Percentiles rank a stretch among this genome's conserved stretches.
phyloP scores from a whole-genome alignment of 202 grass and related monocot species.

The Alloteropsis angusta region DNA sequence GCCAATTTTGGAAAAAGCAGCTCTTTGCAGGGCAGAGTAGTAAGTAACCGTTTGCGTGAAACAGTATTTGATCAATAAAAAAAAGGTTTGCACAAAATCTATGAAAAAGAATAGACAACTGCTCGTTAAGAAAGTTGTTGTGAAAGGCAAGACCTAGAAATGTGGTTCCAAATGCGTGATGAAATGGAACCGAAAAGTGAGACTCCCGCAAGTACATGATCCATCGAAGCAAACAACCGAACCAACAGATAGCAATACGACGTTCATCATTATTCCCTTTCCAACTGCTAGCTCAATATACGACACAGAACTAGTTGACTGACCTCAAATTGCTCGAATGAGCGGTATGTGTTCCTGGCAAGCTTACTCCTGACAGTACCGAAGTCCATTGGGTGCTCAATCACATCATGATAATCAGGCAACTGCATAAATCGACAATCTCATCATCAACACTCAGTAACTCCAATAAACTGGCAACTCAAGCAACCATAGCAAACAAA shows the following conservation, averaged over 20 bases:
- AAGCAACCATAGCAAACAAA: slow-evolving; percentile 13
- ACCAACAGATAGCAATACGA: background rate
- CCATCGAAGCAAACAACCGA: background rate
- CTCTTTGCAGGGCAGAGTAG: background rate
- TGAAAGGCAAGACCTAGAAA: slow-evolving; percentile 2
- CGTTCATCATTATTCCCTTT: background rate
- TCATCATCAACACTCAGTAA: slow-evolving; percentile 23
- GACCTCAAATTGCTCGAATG: slow-evolving; percentile 95
- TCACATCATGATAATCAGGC: slow-evolving; percentile 93
- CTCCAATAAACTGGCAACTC: slow-evolving; percentile 13
- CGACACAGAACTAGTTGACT: slow-evolving; percentile 6
- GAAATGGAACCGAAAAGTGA: slow-evolving; percentile 8
- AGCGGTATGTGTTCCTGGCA: slow-evolving; percentile 64
- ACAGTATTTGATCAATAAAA: background rate
- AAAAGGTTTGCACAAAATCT: background rate
- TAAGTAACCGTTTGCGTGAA: background rate
- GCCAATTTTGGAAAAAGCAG: background rate
- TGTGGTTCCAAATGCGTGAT: background rate
- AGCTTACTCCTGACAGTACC: slow-evolving; percentile 85
- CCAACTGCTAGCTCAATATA: background rate
- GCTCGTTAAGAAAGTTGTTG: background rate
- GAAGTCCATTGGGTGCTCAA: slow-evolving; percentile 97
- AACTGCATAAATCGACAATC: slow-evolving; percentile 45
- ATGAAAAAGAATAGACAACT: background rate
- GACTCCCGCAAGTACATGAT: background rate